Evolutionary conservation across 768 basidiomycete species (phyloP), one percentile per base, ranked within the genome.

Genomic region (Agrocybe chaxingu): DNA sequence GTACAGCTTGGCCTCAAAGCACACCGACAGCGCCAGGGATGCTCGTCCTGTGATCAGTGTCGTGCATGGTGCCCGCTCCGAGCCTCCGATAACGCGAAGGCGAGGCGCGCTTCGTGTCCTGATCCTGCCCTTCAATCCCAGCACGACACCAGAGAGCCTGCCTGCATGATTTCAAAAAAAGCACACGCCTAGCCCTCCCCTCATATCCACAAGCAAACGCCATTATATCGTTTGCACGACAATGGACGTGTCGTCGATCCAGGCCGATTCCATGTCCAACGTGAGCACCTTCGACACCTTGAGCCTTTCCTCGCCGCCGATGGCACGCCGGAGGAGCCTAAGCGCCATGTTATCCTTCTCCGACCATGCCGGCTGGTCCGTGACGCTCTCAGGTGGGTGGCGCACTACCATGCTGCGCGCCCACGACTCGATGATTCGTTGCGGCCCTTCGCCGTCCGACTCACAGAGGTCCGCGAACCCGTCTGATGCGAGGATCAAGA

Each of bases 241-340:
- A 50, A 87, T 78, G 7, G 82, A 72, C 7, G 84, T 80, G 62
- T 87, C 85, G 54, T 87, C 85, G 52, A 87, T 72, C 84, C 85
- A 87, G 12, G 80, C 75, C 37, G 68, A 69, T 49, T 82, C 80
- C 77, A 84, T 76, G 58, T 87, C 81, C 59, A 85, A 64, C 32
- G 82, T 85, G 66, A 86, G 63, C 49, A 78, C 76, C 51, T 74
- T 74, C 34, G 83, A 84, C 37, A 85, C 80, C 34, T 70, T 66
- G 51, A 67, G 71, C 24, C 68, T 53, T 52, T 85, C 79, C 29
- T 78, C 77, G 19, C 84, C 81, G 45, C 83, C 83, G 8, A 87
- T 68, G 1, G 76, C 77, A 4, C 76, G 68, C 60, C 82, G 73
- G 32, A 87, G 70, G 19, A 87, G 60, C 45, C 78, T 71, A 41